Conservation (phyloP, 495 filamentous ascomycete genomes). For the Cercophora sp. region DNA sequence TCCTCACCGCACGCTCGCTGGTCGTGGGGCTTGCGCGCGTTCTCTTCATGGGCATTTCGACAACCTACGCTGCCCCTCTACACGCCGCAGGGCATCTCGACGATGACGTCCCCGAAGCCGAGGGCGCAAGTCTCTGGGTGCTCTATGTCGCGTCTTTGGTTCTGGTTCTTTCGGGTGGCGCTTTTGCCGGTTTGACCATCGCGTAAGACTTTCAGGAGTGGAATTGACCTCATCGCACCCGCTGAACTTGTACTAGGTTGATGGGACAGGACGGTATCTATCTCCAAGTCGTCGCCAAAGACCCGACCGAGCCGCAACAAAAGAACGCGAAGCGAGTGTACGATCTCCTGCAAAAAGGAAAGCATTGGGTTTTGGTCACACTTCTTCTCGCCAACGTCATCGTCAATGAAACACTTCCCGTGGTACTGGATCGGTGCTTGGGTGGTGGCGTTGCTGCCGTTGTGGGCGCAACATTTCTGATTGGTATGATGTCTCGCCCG, state of each 20-base stretch:
- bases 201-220: no score
- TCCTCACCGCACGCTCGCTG: constrained; percentile 34
- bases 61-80: constrained; percentile 31
- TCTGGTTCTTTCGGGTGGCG: constrained; percentile 81
- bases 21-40: constrained; percentile 38
- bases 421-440: constrained; percentile 87
- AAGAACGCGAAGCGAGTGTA: constrained; percentile 80
- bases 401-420: constrained; percentile 94
- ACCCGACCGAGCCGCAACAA: constrained; percentile 63
- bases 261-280: constrained; percentile 96
- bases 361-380: constrained; percentile 99
- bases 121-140: constrained; percentile 41
- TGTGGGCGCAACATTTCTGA: constrained; percentile 83
- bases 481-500: constrained; percentile 56
- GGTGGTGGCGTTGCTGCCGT: constrained; percentile 95
- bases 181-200: constrained; percentile 95
- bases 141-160: constrained; percentile 42
- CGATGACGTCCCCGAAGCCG: constrained; percentile 34
- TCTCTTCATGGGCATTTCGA: constrained; percentile 35
- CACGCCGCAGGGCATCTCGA: constrained; percentile 19
- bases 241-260: constrained; percentile 39
- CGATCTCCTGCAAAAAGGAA: constrained; percentile 76
- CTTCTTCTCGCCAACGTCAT: constrained; percentile 94
- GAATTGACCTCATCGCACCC: no score
- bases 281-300: constrained; percentile 90